Evolutionary conservation across 192 early-diverging fungal species (phyloP).

Genomic region (Rhizophagus sp.): DNA sequence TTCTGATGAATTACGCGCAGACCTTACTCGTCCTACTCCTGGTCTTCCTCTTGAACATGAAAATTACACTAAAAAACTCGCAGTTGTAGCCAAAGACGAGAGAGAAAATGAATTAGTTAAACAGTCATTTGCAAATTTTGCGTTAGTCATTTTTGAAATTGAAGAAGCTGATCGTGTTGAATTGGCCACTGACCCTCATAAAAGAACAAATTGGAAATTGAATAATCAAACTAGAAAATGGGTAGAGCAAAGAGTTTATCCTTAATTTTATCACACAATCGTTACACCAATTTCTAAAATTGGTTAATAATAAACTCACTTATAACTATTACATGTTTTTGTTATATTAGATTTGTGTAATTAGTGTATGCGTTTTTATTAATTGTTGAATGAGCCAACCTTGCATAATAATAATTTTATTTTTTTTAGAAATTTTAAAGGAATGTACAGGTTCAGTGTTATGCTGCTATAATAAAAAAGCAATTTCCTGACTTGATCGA

Average conservation of each 20-base stretch:
- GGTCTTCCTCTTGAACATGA: conserved; percentile 8
- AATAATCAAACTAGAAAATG: neutral
- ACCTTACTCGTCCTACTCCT: conserved; percentile 19
- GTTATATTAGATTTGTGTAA: too few species aligned
- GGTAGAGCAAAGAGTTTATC: neutral
- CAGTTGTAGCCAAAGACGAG: conserved; percentile 24
- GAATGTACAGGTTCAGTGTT: too few species aligned
- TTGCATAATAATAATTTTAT: too few species aligned
- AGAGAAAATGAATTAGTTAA: conserved; percentile 29
- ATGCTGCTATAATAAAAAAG: too few species aligned
- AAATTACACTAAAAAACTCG: conserved; percentile 16
- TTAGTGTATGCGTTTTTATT: too few species aligned
- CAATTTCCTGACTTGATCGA: too few species aligned
- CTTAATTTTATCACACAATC: neutral
- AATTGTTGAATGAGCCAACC: too few species aligned
- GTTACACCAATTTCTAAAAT: too few species aligned
- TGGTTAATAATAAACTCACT: too few species aligned
- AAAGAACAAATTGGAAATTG: neutral
- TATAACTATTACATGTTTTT: too few species aligned
- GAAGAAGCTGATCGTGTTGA: conserved; percentile 35
- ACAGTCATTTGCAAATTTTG: conserved; percentile 38
- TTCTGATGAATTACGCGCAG: conserved; percentile 34
- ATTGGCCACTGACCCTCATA: conserved; percentile 9
- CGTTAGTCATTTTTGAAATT: conserved; percentile 38
- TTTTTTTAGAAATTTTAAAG: too few species aligned